These are phyloP conservation scores for Isatis tinctoria DNA, from an alignment of 345 rosid species.

Conservation along the genomic window DNA sequence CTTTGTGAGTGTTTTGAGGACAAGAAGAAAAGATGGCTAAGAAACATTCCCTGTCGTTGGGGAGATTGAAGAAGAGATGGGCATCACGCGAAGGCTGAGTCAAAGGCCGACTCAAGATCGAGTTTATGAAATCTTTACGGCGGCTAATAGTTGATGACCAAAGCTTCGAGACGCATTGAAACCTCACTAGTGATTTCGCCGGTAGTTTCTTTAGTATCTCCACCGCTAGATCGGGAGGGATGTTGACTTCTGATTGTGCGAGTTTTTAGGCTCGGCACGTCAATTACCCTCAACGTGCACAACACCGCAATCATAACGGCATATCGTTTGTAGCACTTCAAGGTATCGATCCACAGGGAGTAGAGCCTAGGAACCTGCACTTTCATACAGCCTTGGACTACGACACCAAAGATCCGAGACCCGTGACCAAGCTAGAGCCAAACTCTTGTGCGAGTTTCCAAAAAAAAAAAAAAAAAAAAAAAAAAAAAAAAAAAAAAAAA, in stretches of 20 bases:
- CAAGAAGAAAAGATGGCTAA: not conserved
- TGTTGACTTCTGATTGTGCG: not conserved
- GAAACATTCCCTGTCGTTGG: not conserved
- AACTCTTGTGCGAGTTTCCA: too few species aligned
- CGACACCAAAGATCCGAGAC: too few species aligned
- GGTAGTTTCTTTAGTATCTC: not conserved
- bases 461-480: too few species aligned
- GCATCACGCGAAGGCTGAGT: not conserved
- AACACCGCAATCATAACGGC: too few species aligned
- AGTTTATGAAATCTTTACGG: not conserved
- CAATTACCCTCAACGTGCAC: too few species aligned
- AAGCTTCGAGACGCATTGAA: not conserved
- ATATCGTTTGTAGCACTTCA: too few species aligned
- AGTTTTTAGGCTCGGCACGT: too few species aligned
- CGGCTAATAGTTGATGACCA: not conserved
- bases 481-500: too few species aligned
- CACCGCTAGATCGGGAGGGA: not conserved
- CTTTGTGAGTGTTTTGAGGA: not conserved
- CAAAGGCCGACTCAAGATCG: not conserved
- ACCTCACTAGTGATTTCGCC: not conserved
- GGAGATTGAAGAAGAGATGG: not conserved
- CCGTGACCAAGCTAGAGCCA: too few species aligned
- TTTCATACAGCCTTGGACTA: too few species aligned
- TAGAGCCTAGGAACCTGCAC: too few species aligned
- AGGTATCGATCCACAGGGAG: too few species aligned